phyloP scores from a whole-genome alignment of 2,329 filamentous ascomycete species.

The Hymenoscyphus infarciens region DNA sequence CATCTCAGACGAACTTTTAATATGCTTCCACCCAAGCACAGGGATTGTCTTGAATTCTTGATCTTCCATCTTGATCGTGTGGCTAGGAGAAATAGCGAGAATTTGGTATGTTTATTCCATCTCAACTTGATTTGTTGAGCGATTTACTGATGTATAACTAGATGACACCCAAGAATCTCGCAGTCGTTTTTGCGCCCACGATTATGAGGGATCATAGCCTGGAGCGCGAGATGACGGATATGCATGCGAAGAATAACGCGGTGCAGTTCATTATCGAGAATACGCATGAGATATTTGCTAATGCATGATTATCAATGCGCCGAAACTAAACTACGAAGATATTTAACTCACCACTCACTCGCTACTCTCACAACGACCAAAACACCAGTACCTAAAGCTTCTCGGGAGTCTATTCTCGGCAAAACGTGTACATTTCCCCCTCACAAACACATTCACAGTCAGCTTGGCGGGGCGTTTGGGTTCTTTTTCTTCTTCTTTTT shows the following conservation, averaged over 20 bases:
- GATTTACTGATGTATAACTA: no score
- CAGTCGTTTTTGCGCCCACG: slow-evolving; percentile 95
- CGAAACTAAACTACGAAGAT: no score
- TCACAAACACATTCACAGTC: background rate
- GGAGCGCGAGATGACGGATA: slow-evolving; percentile 93
- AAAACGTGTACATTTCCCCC: slow-evolving; percentile 19
- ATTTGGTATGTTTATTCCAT: slow-evolving; percentile 57
- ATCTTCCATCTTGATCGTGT: slow-evolving; percentile 91
- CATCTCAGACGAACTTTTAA: slow-evolving; percentile 72
- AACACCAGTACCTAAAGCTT: slow-evolving; percentile 8
- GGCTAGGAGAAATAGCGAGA: slow-evolving; percentile 76
- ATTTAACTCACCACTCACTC: background rate
- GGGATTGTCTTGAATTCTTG: slow-evolving; percentile 87
- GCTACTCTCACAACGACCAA: background rate
- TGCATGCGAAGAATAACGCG: slow-evolving; percentile 86
- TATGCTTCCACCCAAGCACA: slow-evolving; percentile 76
- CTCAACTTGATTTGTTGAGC: no score
- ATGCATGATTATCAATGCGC: no score
- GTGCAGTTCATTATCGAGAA: slow-evolving; percentile 94
- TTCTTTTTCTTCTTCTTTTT: background rate
- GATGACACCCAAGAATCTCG: slow-evolving; percentile 96
- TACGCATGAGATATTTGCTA: slow-evolving; percentile 71
- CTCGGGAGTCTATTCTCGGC: background rate
- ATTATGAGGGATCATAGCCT: slow-evolving; percentile 91
- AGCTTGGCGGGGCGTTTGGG: background rate